Evolutionary conservation across 441 rosid species (phyloP).

Genomic region (Gossypium trilobum): DNA sequence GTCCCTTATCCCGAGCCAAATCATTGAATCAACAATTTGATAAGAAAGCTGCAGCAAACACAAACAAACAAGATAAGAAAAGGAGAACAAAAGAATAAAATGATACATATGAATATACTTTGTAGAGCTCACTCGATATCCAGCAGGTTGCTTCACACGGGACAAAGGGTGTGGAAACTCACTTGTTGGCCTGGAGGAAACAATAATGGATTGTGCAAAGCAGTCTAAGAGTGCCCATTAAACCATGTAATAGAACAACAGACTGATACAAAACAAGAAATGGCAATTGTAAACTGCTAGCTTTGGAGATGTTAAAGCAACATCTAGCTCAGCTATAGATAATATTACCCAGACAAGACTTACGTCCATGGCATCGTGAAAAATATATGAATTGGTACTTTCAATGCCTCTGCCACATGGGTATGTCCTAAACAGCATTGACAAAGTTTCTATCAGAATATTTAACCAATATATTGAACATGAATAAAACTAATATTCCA

Average conservation of each 20-base stretch:
- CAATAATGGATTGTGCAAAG: conserved; percentile 17
- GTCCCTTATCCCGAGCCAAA: conserved; percentile 98
- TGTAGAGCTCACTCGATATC: conserved; percentile 68
- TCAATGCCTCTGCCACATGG: conserved; percentile 92
- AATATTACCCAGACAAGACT: conserved; percentile 57
- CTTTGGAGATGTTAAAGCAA: conserved; percentile 18
- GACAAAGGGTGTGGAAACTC: conserved; percentile 99
- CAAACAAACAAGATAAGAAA: conserved; percentile 17
- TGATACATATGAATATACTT: conserved; percentile 3
- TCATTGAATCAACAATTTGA: conserved; percentile 91
- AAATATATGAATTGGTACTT: conserved; percentile 83
- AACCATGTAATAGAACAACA: conserved; percentile 19
- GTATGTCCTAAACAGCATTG: conserved; percentile 59
- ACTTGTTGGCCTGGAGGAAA: conserved; percentile 71
- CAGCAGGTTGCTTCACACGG: conserved; percentile 94
- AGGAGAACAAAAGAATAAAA: neutral
- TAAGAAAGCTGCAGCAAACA: conserved; percentile 64
- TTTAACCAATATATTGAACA: conserved; percentile 7
- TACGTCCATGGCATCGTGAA: conserved; percentile 99
- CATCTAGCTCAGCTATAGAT: conserved; percentile 23
- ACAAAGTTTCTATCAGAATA: conserved; percentile 26
- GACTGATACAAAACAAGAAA: conserved; percentile 16
- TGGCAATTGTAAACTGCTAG: conserved; percentile 11
- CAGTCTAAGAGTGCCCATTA: conserved; percentile 24
- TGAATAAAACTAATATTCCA: conserved; percentile 2